Conservation (phyloP, 2,329 filamentous ascomycete genomes). For the Xylaria sp. region DNA sequence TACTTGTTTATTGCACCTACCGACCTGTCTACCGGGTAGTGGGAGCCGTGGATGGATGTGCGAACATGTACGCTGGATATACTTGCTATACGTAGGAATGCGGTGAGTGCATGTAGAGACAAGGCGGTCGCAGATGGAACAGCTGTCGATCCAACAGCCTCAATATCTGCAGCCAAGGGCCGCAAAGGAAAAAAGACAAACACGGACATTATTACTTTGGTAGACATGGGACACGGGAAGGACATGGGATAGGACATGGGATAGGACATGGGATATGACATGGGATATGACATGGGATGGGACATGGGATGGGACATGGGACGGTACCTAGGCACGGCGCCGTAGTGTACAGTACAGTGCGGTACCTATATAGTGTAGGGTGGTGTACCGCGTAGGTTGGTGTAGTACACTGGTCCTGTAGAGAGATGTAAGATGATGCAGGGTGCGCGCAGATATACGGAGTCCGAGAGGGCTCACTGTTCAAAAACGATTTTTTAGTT, state of each 20-base stretch:
- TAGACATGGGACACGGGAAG: conserved; percentile 12
- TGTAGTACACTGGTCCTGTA: neutral
- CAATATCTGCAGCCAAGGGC: conserved; percentile 35
- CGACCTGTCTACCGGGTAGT: neutral
- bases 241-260: conserved; percentile 12
- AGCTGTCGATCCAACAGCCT: conserved; percentile 38
- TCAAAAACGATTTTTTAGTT: too few species aligned
- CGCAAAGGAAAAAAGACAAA: neutral
- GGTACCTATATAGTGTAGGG: neutral
- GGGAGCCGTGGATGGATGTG: neutral
- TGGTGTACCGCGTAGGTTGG: too few species aligned
- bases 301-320: conserved; percentile 10
- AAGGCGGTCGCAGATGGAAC: conserved; percentile 32
- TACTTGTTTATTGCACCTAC: too few species aligned
- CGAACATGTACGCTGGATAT: neutral
- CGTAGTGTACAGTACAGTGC: neutral
- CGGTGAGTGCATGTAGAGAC: conserved; percentile 9
- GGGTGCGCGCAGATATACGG: conserved; percentile 16
- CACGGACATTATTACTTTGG: conserved; percentile 6
- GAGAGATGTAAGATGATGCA: conserved; percentile 6
- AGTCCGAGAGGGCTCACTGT: too few species aligned
- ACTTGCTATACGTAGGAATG: neutral
- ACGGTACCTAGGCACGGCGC: neutral
- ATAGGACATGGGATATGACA: conserved; percentile 9
- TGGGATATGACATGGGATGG: conserved; percentile 12